Evolutionary conservation across 768 basidiomycete species (phyloP).

Genomic region (Leccinellum luteum): DNA sequence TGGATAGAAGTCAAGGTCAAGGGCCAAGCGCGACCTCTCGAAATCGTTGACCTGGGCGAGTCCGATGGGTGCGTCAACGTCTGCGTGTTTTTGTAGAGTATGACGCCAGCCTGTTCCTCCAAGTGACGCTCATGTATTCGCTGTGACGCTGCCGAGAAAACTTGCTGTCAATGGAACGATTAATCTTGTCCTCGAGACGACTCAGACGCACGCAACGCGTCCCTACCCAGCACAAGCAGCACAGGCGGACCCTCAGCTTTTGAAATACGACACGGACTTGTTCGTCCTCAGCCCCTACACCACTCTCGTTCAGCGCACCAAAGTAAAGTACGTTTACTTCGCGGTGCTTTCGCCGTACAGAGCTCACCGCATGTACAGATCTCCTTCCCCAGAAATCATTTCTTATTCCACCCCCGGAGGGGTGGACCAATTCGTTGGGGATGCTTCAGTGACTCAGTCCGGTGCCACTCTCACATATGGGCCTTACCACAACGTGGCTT

Average conservation of each 20-base stretch:
- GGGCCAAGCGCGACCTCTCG: conserved; percentile 56
- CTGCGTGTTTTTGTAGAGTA: conserved; percentile 1
- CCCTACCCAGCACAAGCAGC: conserved; percentile 72
- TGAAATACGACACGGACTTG: conserved; percentile 74
- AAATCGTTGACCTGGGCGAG: conserved; percentile 46
- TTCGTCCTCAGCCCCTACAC: conserved; percentile 84
- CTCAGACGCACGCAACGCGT: conserved; percentile 73
- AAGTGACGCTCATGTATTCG: conserved; percentile 50
- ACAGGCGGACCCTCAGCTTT: conserved; percentile 75
- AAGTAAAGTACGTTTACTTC: conserved; percentile 64
- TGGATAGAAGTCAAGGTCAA: conserved; percentile 83
- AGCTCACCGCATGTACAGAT: conserved; percentile 39
- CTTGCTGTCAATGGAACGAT: conserved; percentile 58
- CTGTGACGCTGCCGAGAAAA: conserved; percentile 61
- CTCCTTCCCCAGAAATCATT: conserved; percentile 66
- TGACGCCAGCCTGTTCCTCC: conserved; percentile 30
- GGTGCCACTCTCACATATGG: conserved; percentile 86
- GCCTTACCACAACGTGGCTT: conserved; percentile 74
- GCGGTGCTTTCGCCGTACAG: not conserved
- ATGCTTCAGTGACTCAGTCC: conserved; percentile 64
- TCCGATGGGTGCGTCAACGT: conserved; percentile 49
- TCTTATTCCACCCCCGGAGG: conserved; percentile 69
- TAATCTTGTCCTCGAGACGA: conserved; percentile 75
- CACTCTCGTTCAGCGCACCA: conserved; percentile 80
- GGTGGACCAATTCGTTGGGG: conserved; percentile 56